These are phyloP conservation scores for Cystofilobasidium capitatum DNA, from an alignment of 768 basidiomycete species.

Conservation along the genomic window DNA sequence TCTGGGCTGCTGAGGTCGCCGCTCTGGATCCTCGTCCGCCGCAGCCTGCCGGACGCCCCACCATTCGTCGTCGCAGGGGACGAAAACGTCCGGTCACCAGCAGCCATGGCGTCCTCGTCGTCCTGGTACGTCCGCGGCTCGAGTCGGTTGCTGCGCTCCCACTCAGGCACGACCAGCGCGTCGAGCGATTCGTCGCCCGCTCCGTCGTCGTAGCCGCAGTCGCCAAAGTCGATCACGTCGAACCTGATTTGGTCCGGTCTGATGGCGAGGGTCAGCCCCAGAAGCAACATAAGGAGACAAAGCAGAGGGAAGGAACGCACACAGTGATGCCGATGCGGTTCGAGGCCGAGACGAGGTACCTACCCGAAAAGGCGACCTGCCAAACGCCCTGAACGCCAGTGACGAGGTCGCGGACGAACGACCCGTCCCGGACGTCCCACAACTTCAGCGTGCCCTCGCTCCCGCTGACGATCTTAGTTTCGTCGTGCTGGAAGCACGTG, in stretches of 20 bases:
- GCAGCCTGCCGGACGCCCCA: background rate
- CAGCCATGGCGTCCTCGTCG: background rate
- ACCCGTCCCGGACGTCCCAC: constrained; percentile 89
- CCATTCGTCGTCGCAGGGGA: background rate
- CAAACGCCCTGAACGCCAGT: constrained; percentile 90
- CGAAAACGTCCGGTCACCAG: background rate
- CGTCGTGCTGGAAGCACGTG: constrained; percentile 97
- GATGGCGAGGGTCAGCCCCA: background rate
- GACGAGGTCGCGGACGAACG: constrained; percentile 73
- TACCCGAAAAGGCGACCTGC: constrained; percentile 91
- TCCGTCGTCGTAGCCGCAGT: constrained; percentile 24
- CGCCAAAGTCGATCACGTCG: constrained; percentile 28
- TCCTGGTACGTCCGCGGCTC: constrained; percentile 18
- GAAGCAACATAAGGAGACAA: background rate
- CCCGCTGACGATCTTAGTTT: constrained; percentile 90
- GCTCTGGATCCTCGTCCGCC: background rate
- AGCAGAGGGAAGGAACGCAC: constrained; percentile 23
- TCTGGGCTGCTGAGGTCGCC: constrained; percentile 4
- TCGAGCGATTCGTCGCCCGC: constrained; percentile 26
- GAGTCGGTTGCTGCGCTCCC: constrained; percentile 21
- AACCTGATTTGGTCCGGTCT: background rate
- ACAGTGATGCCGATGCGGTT: constrained; percentile 39
- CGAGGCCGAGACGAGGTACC: constrained; percentile 82
- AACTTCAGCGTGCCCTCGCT: constrained; percentile 94
- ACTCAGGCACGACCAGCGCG: constrained; percentile 19